phyloP scores from a whole-genome alignment of 345 rosid genomes.

The Stellera chamaejasme region DNA sequence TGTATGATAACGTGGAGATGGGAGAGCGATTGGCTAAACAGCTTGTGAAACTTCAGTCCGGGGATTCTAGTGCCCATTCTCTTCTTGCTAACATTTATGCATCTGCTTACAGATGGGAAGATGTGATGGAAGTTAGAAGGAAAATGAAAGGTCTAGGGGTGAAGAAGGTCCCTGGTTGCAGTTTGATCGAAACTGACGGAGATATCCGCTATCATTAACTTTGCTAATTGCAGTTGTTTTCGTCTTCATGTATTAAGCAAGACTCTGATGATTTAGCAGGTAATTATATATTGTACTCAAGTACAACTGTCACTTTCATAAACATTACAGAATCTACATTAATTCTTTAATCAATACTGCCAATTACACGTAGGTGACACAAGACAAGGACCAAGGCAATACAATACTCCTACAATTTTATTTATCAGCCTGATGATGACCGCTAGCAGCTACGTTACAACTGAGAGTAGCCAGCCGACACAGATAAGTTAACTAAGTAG shows the following conservation, averaged over 20 bases:
- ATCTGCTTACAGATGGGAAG: conserved; percentile 65
- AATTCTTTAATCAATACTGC: too few species aligned
- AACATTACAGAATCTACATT: too few species aligned
- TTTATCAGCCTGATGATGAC: too few species aligned
- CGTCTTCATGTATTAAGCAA: conserved; percentile 15
- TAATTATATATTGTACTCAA: too few species aligned
- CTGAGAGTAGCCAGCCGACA: too few species aligned
- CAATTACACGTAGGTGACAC: too few species aligned
- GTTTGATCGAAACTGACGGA: conserved; percentile 51
- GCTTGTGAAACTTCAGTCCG: conserved; percentile 38
- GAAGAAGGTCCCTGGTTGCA: conserved; percentile 69
- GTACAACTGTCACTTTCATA: too few species aligned
- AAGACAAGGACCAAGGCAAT: too few species aligned
- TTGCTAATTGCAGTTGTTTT: conserved; percentile 37
- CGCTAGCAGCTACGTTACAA: too few species aligned
- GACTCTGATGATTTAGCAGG: too few species aligned
- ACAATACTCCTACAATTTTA: too few species aligned
- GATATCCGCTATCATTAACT: conserved; percentile 27
- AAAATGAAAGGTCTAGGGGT: conserved; percentile 71
- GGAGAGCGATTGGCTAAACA: conserved; percentile 49
- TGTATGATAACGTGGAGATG: conserved; percentile 44
- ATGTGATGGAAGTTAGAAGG: conserved; percentile 51
- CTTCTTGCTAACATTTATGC: conserved; percentile 69
- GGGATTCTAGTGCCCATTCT: conserved; percentile 48
- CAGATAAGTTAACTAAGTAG: too few species aligned